Conservation (phyloP, 192 early-diverging fungal species). For the Entomortierella parvispora region DNA sequence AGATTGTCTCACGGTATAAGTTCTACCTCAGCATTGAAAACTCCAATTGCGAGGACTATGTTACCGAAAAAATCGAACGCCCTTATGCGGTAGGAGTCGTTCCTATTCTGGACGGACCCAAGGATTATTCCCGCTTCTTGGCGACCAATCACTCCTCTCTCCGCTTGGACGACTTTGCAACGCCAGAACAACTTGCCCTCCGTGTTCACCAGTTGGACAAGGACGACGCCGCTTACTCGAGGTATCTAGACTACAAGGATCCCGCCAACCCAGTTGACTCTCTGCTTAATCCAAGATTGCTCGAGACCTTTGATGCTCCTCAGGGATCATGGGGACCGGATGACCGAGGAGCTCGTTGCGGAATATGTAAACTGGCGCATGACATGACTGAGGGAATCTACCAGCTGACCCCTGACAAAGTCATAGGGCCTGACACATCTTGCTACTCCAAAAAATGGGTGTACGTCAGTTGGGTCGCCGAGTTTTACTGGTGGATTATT, state of each 20-base stretch:
- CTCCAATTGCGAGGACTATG: conserved; percentile 24
- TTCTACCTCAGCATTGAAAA: conserved; percentile 29
- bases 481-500: conserved; percentile 5
- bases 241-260: not conserved
- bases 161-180: conserved; percentile 9
- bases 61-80: conserved; percentile 15
- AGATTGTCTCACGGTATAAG: not conserved
- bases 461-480: conserved; percentile 3
- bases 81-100: conserved; percentile 5
- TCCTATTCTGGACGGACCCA: conserved; percentile 25
- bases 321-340: not conserved
- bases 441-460: not conserved
- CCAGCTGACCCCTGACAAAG: conserved; percentile 5
- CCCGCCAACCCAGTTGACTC: not conserved
- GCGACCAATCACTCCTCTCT: conserved; percentile 13
- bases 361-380: conserved; percentile 3
- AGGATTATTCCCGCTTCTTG: conserved; percentile 15
- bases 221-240: not conserved
- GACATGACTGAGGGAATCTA: conserved; percentile 3
- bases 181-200: conserved; percentile 3
- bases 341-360: not conserved
- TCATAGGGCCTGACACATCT: not conserved
- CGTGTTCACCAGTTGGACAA: not conserved
- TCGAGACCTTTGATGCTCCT: not conserved
- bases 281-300: not conserved